Evolutionary conservation across 306 rosid species (phyloP), one percentile per base, ranked within the genome.

Genomic region (Rubus idaeus): DNA sequence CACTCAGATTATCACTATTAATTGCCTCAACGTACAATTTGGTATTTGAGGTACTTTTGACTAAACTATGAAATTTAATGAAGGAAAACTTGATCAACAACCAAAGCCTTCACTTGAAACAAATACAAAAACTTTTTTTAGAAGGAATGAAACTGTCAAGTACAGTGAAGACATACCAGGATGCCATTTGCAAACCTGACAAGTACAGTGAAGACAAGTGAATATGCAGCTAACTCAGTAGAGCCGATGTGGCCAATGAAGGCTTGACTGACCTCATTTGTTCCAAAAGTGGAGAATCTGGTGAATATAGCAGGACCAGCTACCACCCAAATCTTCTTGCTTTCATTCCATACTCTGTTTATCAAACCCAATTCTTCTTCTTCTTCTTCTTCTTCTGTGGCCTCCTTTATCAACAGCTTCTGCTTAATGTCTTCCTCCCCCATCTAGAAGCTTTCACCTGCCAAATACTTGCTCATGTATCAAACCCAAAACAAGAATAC

Each of bases 241-340:
- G 92, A 86, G 6, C 90, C 90, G 52, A 88, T 88, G 53, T 88
- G 83, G 0, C 90, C 90, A 61, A 88, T 67, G 75, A 88, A 86
- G 5, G 87, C 74, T 82, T 86, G 90, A 40, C 71, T 75, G 37
- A 88, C 77, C 0, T 86, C 76, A 5, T 30, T 37, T 45, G 83
- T 80, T 8, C 92, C 92, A 77, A 84, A 88, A 0, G 88, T 82
- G 26, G 92, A 82, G 58, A 84, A 56, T 78, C 90, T 86, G 41
- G 84, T 75, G 81, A 84, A 75, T 21, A 88, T 86, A 46, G 92
- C 92, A 8, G 92, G 90, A 8, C 84, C 90, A 56, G 92, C 88
- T 5, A 88, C 89, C 39, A 73, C 51, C 92, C 88, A 86, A 80
- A 88, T 75, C 79, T 47, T 84, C 83, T 86, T 88, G 84, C 75